Conservation (phyloP, 2,329 filamentous ascomycete genomes). For the Trichoderma simmonsii region DNA sequence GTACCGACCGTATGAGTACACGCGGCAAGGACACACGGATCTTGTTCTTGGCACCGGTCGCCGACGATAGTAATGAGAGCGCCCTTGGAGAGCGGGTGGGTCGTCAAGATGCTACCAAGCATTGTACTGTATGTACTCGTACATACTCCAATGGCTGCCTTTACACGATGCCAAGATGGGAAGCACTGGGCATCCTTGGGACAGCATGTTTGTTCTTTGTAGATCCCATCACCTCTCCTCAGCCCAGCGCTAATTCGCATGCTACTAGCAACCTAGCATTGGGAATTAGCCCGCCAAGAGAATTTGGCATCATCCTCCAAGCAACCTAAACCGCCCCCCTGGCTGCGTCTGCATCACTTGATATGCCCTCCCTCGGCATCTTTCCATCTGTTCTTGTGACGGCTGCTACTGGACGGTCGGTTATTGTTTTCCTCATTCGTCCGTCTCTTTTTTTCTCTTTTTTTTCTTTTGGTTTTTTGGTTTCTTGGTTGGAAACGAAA, state of each 20-base stretch:
- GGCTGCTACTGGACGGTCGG: neutral
- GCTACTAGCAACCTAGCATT: neutral
- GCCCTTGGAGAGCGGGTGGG: neutral
- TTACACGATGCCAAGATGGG: neutral
- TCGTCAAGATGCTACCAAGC: neutral
- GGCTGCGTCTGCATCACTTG: neutral
- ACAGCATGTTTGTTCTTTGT: neutral
- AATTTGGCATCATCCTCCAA: neutral
- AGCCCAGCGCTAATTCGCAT: slow-evolving; percentile 8
- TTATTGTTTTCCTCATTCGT: neutral
- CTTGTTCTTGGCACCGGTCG: neutral
- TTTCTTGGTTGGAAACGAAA: neutral
- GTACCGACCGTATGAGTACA: neutral
- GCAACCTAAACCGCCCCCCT: neutral
- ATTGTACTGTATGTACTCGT: neutral
- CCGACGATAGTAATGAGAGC: neutral
- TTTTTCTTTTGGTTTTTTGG: neutral
- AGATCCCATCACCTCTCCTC: neutral
- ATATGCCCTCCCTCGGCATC: slow-evolving; percentile 6
- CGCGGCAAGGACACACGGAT: neutral
- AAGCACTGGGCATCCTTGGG: neutral
- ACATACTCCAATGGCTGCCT: neutral
- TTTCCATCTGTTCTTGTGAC: neutral
- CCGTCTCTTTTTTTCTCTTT: neutral
- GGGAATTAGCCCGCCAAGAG: slow-evolving; percentile 6